A percentile compares a stretch with the other conserved stretches of the same genome.
These are phyloP conservation scores for Nasturtium officinale DNA, from an alignment of 345 rosid genomes.

Conservation along the genomic window DNA sequence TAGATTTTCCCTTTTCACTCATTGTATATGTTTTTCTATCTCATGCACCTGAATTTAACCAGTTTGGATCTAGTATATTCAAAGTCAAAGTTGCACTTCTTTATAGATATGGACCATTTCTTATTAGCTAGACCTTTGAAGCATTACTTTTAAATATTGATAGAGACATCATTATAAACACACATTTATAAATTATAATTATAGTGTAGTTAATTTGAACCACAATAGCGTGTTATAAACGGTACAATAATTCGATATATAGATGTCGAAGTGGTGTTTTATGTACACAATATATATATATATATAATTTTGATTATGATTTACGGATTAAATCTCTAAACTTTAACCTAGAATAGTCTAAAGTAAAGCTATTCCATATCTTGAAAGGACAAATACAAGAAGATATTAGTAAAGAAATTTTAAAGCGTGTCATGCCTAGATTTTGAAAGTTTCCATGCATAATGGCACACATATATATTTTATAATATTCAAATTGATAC, in stretches of 20 bases:
- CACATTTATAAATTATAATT: not conserved
- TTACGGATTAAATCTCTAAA: conserved; percentile 18
- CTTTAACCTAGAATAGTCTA: conserved; percentile 30
- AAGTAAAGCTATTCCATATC: conserved; percentile 38
- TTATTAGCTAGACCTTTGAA: conserved; percentile 18
- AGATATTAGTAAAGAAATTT: conserved; percentile 14
- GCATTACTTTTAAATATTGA: conserved; percentile 19
- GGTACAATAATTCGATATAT: not conserved
- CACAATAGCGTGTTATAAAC: conserved; percentile 1
- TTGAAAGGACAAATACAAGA: conserved; percentile 39
- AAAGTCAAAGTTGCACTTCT: conserved; percentile 30
- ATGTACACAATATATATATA: not conserved
- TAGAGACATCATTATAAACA: conserved; percentile 19
- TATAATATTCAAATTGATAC: not conserved
- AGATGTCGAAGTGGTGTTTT: not conserved
- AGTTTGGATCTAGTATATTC: conserved; percentile 14
- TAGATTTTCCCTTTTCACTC: not conserved
- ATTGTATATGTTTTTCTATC: conserved; percentile 6
- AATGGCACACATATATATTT: conserved; percentile 8
- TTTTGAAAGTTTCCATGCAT: conserved; percentile 40
- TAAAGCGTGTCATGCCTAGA: conserved; percentile 39
- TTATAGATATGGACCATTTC: conserved; percentile 18
- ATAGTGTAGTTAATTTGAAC: conserved; percentile 3
- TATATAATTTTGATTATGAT: not conserved
- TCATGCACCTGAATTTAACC: conserved; percentile 19